Base-by-base conservation (phyloP, 169 alveolate genomes). In the Eimeria tenella region DNA sequence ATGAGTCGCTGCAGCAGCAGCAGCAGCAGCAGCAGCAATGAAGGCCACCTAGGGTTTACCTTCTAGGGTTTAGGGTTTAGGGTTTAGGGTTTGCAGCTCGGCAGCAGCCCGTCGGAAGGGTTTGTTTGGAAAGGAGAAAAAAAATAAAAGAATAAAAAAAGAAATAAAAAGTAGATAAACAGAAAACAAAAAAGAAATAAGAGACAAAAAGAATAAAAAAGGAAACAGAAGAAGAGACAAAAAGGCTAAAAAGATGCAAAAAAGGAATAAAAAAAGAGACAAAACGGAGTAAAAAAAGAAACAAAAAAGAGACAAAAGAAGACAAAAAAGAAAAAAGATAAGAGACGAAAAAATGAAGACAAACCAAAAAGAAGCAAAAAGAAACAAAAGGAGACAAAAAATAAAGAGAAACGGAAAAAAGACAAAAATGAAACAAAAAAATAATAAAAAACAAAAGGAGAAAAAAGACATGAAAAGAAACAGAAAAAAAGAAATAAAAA, bases 1-100 rank as follows among this genome's bases (percentile, higher is more conserved):
- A 56, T 50, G 50, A 81, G 89, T 13, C 89, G 89, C 89, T 81
- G 89, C 55, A 56, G 65, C 11, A 25, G 63, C 10, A 75, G 63
- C 50, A 5, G 19, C 53, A 52, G 23, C 73, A 52, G 74, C 31
- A 81, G 23, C 19, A 68, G n/a, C 31, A 68, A 31, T 31, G 42
- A 31, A 31, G 2, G 42, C 42, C 42, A 31, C 42, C 42, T 31
- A 31, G 42, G 42, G 42, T 31, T 31, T 31, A 31, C 42, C 42
- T 31, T 2, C n/a, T 4, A 21, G 9, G 17, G 77, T n/a, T 31
- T 71, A 10, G 23, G 82, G 55, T 11, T 23, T 70, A 5, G 81
- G 55, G 82, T 31, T 71, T 31, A 31, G 56, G 53, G 82, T 31
- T 31, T 31, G 42, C 42, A 31, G 42, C 42, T n/a, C n/a, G 21